A percentile compares a stretch with the other conserved stretches of the same genome.
Conservation (phyloP, 78 protist genomes). For the Dictyostelium capitatum region DNA sequence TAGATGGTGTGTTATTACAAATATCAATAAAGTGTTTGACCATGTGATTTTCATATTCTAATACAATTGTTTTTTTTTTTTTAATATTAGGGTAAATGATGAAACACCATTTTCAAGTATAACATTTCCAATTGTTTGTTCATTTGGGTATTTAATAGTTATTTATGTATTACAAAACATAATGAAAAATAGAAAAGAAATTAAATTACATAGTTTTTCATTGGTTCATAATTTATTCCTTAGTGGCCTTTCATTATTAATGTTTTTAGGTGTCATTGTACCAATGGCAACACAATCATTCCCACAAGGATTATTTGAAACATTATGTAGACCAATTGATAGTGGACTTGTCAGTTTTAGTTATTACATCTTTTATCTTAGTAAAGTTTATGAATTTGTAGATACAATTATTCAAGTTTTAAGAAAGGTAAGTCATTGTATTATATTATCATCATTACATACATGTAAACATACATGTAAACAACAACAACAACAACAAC, state of each 20-base stretch:
- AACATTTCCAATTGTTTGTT: conserved; percentile 16
- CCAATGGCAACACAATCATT: neutral
- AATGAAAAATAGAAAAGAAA: conserved; percentile 72
- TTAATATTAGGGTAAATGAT: conserved; percentile 29
- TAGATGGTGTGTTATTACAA: too few relatives aligned
- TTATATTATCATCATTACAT: neutral
- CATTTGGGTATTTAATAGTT: conserved; percentile 35
- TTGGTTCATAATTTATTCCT: conserved; percentile 79
- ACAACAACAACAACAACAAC: too few relatives aligned
- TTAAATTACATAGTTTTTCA: conserved; percentile 55
- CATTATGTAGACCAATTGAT: conserved; percentile 31
- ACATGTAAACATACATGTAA: too few relatives aligned
- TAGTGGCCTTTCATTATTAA: conserved; percentile 48
- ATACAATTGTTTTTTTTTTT: too few relatives aligned
- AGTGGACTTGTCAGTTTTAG: conserved; percentile 24
- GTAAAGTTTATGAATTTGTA: conserved; percentile 88
- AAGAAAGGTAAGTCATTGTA: conserved; percentile 76
- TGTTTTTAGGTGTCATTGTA: conserved; percentile 65
- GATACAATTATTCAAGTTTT: conserved; percentile 88
- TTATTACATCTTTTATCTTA: conserved; percentile 80
- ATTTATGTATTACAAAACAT: conserved; percentile 17
- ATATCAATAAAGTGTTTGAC: too few relatives aligned
- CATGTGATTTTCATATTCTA: too few relatives aligned
- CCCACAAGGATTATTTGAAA: conserved; percentile 16
- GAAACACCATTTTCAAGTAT: conserved; percentile 56